phyloP scores from a whole-genome alignment of 2,329 filamentous ascomycete species.

The Bipolaris sorokiniana region DNA sequence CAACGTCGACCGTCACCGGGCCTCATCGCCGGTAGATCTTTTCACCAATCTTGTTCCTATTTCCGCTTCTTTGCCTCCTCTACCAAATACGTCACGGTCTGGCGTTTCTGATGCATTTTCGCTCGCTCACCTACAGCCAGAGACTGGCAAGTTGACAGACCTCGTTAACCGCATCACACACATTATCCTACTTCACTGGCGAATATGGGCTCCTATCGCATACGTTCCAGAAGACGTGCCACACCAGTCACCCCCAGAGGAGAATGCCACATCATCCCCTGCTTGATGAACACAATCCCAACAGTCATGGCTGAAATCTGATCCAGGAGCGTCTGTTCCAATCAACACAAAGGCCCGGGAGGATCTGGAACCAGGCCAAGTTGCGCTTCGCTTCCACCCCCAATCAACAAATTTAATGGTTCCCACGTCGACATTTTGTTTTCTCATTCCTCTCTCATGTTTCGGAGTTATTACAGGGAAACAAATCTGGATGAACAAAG shows the following conservation, averaged over 20 bases:
- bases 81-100: constrained; percentile 21
- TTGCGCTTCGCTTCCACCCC: constrained; percentile 4
- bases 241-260: neutral
- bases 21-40: constrained; percentile 51
- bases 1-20: constrained; percentile 39
- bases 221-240: constrained; percentile 57
- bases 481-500: neutral
- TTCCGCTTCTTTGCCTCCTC: constrained; percentile 19
- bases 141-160: constrained; percentile 59
- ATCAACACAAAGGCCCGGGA: neutral
- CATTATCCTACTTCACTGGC: constrained; percentile 85
- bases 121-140: constrained; percentile 16
- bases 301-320: neutral
- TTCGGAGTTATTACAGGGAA: neutral
- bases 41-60: constrained; percentile 51
- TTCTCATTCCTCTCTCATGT: neutral
- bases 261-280: neutral
- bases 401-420: neutral
- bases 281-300: neutral
- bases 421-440: neutral
- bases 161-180: constrained; percentile 82
- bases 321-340: neutral
- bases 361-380: neutral
- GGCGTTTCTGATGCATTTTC: constrained; percentile 34
- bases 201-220: constrained; percentile 79